Evolutionary conservation across 2,329 filamentous ascomycete species (phyloP).

Genomic region (Botryotinia calthae): DNA sequence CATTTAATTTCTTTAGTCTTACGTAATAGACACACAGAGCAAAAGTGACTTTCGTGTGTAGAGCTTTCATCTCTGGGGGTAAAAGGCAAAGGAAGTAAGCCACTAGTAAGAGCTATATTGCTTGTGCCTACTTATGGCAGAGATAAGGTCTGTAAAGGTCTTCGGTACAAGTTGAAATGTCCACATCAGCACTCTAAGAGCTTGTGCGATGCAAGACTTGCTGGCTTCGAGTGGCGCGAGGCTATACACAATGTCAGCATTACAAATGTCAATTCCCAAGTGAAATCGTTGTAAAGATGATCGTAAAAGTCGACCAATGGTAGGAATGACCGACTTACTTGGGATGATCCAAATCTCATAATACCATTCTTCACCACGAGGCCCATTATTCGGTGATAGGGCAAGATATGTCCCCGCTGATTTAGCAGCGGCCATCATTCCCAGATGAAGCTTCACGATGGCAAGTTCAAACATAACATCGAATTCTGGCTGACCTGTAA

Average conservation of each 20-base stretch:
- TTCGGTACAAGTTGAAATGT: neutral
- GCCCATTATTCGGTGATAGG: constrained; percentile 19
- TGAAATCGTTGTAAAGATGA: neutral
- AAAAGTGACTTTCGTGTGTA: neutral
- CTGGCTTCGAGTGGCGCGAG: neutral
- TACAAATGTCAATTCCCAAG: neutral
- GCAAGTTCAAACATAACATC: constrained; percentile 16
- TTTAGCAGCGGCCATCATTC: constrained; percentile 18
- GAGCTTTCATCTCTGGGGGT: neutral
- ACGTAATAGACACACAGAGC: neutral
- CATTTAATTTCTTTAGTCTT: neutral
- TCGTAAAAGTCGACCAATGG: neutral
- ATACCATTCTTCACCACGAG: constrained; percentile 17
- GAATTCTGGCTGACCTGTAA: constrained; percentile 18
- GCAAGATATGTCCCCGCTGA: neutral
- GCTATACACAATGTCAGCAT: constrained; percentile 4
- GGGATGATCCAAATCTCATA: constrained; percentile 20
- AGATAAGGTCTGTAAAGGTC: neutral
- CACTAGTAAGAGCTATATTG: neutral
- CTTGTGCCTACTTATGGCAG: neutral
- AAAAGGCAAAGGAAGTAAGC: neutral
- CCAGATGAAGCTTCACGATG: constrained; percentile 18
- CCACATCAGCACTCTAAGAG: neutral
- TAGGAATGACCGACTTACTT: constrained; percentile 13
- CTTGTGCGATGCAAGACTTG: constrained; percentile 1